Evolutionary conservation across 192 early-diverging fungal species (phyloP).

Genomic region (Allomyces javanicus): DNA sequence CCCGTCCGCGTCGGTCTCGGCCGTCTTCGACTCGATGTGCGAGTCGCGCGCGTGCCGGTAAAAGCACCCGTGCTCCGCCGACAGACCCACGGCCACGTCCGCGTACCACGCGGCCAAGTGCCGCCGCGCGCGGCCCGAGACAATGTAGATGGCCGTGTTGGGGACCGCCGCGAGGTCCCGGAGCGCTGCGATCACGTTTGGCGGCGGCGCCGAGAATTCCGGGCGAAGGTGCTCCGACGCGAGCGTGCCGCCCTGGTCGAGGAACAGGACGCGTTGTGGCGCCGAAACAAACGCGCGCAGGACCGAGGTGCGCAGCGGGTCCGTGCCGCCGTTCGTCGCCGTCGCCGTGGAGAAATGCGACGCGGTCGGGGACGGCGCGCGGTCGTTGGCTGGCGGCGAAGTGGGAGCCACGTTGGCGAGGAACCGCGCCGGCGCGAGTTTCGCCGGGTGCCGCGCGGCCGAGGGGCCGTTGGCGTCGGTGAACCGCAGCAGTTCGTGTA

Average conservation of each 20-base stretch:
- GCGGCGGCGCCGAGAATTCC: conserved; percentile 80
- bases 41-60: conserved; percentile 43
- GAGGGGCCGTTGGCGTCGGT: conserved; percentile 11
- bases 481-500: conserved; percentile 58
- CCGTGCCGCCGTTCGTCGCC: conserved; percentile 5
- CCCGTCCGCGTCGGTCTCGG: conserved; percentile 27
- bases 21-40: neutral
- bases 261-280: conserved; percentile 58
- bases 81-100: conserved; percentile 68
- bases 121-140: conserved; percentile 74
- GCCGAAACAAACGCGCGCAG: conserved; percentile 13
- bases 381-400: neutral
- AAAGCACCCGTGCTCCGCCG: conserved; percentile 96
- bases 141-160: conserved; percentile 85
- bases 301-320: conserved; percentile 1
- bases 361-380: conserved; percentile 11
- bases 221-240: conserved; percentile 67
- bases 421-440: neutral
- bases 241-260: conserved; percentile 97
- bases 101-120: conserved; percentile 87
- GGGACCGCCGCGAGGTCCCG: conserved; percentile 46
- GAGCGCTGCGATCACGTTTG: conserved; percentile 45
- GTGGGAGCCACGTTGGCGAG: neutral
- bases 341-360: neutral
- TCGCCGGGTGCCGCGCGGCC: neutral